Percentiles rank a stretch among this genome's conserved stretches.
These are phyloP conservation scores for Wallemia ichthyophaga DNA, from an alignment of 1,284 basidiomycete species.

Conservation along the genomic window DNA sequence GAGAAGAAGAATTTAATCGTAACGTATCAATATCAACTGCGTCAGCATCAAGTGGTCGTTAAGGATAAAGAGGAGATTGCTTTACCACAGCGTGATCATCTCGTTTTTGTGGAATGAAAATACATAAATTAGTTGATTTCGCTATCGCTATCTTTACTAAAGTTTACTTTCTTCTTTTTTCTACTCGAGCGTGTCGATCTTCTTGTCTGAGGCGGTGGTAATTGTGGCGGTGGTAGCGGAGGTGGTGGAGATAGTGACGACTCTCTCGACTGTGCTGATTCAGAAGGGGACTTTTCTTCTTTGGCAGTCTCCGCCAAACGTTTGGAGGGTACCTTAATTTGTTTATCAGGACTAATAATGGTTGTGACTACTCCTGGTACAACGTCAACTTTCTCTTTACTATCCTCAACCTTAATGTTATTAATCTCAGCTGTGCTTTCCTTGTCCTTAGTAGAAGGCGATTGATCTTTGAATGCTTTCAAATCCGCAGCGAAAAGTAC, in stretches of 20 bases:
- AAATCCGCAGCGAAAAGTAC: slow-evolving; percentile 25
- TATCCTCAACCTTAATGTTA: too few species aligned
- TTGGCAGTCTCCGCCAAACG: background rate
- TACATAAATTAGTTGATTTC: background rate
- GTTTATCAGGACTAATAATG: background rate
- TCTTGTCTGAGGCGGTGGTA: too few species aligned
- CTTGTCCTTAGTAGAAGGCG: slow-evolving; percentile 9
- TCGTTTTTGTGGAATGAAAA: background rate
- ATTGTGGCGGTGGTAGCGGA: too few species aligned
- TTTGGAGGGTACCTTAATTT: background rate
- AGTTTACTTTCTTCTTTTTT: background rate
- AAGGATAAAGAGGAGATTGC: slow-evolving; percentile 20
- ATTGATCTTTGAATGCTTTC: slow-evolving; percentile 22
- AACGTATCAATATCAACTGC: slow-evolving; percentile 43
- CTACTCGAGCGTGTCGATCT: background rate
- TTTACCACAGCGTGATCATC: background rate
- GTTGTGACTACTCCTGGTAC: background rate
- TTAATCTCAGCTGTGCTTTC: background rate
- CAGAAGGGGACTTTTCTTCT: background rate
- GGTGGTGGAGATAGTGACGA: background rate
- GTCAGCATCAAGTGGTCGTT: slow-evolving; percentile 40
- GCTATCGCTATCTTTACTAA: background rate
- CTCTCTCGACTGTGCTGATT: background rate
- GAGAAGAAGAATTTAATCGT: slow-evolving; percentile 34
- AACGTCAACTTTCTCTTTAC: background rate